Evolutionary conservation across 805 yeast genomes (phyloP).

Genomic region (Tetrapisispora fleetii): DNA sequence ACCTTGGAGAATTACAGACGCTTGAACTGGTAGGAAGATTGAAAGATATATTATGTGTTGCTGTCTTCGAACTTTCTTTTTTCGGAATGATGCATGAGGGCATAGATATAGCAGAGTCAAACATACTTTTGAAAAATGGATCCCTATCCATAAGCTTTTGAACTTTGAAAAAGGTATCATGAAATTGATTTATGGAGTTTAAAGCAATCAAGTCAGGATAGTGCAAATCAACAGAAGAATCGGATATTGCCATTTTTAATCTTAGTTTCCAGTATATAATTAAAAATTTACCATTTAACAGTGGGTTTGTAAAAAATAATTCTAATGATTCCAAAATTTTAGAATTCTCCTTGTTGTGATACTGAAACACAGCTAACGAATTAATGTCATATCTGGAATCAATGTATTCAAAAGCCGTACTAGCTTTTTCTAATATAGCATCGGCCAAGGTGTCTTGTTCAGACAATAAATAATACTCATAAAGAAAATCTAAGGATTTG

Average conservation of each 20-base stretch:
- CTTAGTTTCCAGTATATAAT: slow-evolving; percentile 17
- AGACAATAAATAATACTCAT: slow-evolving; percentile 16
- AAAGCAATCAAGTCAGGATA: slow-evolving; percentile 14
- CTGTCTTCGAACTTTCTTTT: neutral
- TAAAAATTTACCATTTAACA: slow-evolving; percentile 7
- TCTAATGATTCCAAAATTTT: slow-evolving; percentile 14
- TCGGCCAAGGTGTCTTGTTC: slow-evolving; percentile 9
- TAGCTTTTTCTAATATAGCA: slow-evolving; percentile 9
- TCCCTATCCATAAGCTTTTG: slow-evolving; percentile 31
- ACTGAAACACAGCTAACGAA: slow-evolving; percentile 14
- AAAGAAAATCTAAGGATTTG: slow-evolving; percentile 11
- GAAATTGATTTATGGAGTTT: slow-evolving; percentile 26
- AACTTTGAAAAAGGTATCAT: slow-evolving; percentile 25
- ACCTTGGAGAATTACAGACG: slow-evolving; percentile 16
- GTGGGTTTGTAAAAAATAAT: slow-evolving; percentile 12
- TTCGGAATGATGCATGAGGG: slow-evolving; percentile 29
- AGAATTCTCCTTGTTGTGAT: slow-evolving; percentile 13
- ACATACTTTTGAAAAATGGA: slow-evolving; percentile 40
- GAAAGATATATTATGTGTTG: too few relatives aligned
- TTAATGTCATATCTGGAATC: slow-evolving; percentile 21
- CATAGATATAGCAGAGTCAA: slow-evolving; percentile 41
- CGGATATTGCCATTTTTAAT: slow-evolving; percentile 12
- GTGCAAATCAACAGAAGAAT: neutral
- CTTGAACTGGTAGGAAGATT: neutral
- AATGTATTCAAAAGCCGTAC: slow-evolving; percentile 17